Evolutionary conservation across 106 monocot species (phyloP), one percentile per base, ranked within the genome.

Genomic region (Amphibolis antarctica): DNA sequence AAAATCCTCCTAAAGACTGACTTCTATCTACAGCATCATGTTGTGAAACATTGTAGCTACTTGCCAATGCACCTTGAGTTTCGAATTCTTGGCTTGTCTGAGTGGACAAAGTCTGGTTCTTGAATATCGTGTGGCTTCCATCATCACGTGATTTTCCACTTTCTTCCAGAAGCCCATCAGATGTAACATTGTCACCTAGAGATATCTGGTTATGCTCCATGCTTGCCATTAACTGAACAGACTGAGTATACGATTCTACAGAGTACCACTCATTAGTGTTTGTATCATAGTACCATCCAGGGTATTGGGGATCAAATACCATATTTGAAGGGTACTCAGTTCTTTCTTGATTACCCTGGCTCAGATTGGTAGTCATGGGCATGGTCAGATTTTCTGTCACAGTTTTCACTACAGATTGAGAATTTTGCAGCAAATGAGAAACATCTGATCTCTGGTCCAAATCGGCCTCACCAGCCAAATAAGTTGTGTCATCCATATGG

Each of bases 221-320:
- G 55, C 23, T 61, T 21, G 77, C 57, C 31, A 48, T 48, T 64
- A 63, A 27, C 54, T 69, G 68, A 51, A 63, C 12, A 42, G 69
- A n/a, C 62, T 78, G 87, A 43, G 46, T 65, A 48, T 99, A 99
- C 14, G 85, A 88, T 52, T 88, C 98, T 24, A 99, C 76, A 17
- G 83, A 65, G 46, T 81, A 72, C 98, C 98, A 99, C 51, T 83
- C 73, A 53, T 83, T 75, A 0, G 81, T 88, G 70, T 79, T 99
- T 51, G 83, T 88, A 55, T 99, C 98, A 57, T 85, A 91, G 46
- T 91, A 99, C 87, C 87, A 99, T 42, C 78, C 88, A 49, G 91
- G 88, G 58, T 99, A 99, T 44, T 85, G 87, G 54, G 98, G 75
- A 73, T 99, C 87, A 70, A 99, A 87, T 55, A 99, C 67, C 98